phyloP scores from a whole-genome alignment of 2,329 filamentous ascomycete genomes.

The Metarhizium rileyi region DNA sequence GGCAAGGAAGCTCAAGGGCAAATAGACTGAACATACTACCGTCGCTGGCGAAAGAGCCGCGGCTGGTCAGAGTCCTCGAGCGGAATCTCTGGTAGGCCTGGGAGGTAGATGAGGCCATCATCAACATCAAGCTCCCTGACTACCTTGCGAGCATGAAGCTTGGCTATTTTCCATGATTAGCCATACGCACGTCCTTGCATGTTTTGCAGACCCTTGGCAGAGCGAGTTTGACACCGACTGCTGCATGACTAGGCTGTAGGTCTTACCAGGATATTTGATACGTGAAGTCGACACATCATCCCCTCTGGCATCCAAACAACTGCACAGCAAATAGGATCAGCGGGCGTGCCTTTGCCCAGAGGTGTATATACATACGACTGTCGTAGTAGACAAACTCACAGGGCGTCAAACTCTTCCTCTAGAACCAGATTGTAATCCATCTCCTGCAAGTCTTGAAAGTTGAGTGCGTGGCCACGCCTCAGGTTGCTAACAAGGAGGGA shows the following conservation, averaged over 20 bases:
- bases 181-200: not conserved
- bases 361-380: not conserved
- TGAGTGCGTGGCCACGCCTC: no score
- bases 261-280: constrained; percentile 29
- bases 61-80: constrained; percentile 52
- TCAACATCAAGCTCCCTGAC: constrained; percentile 37
- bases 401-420: constrained; percentile 45
- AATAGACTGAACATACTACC: constrained; percentile 36
- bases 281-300: constrained; percentile 1
- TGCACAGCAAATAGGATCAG: constrained; percentile 15
- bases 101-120: constrained; percentile 46
- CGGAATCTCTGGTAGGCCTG: constrained; percentile 38
- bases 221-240: not conserved
- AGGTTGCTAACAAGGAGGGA: no score
- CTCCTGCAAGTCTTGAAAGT: no score
- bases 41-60: constrained; percentile 44
- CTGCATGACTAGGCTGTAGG: no score
- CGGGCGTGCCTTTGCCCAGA: constrained; percentile 12
- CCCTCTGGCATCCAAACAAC: constrained; percentile 23
- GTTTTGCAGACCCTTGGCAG: not conserved
- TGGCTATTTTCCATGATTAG: constrained; percentile 30
- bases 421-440: constrained; percentile 26
- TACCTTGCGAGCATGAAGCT: constrained; percentile 47
- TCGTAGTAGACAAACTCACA: constrained; percentile 27
- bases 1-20: not conserved